Evolutionary conservation across 2,329 filamentous ascomycete species (phyloP).

Genomic region (Acephala macrosclerotiorum): DNA sequence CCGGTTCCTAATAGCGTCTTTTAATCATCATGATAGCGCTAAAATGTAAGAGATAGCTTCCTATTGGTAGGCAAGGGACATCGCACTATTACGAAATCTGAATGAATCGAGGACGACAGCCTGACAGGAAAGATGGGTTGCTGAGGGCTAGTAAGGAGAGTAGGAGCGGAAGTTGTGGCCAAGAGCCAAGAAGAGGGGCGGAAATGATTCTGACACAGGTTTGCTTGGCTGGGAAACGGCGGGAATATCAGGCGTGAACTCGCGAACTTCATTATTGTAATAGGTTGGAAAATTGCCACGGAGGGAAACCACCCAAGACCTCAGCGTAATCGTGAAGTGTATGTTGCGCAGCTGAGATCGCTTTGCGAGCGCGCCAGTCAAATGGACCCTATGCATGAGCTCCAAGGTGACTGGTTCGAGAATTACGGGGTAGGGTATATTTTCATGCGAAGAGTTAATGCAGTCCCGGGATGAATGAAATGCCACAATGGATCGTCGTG

Average conservation of each 20-base stretch:
- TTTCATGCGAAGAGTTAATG: background rate
- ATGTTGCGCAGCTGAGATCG: background rate
- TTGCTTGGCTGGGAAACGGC: conserved; percentile 6
- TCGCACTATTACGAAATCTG: background rate
- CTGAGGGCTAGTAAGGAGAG: background rate
- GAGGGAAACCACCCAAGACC: background rate
- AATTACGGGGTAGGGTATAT: background rate
- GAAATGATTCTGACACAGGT: conserved; percentile 1
- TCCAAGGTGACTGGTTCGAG: background rate
- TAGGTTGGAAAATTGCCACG: background rate
- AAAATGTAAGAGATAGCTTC: background rate
- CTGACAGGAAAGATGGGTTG: background rate
- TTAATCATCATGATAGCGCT: background rate
- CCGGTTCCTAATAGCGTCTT: background rate
- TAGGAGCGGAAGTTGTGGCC: conserved; percentile 11
- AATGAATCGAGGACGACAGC: background rate
- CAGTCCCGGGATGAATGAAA: no score
- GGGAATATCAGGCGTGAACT: background rate
- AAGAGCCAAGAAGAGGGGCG: conserved; percentile 16
- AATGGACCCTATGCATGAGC: background rate
- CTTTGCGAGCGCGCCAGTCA: background rate
- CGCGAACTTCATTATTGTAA: background rate
- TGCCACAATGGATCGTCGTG: no score
- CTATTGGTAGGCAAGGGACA: background rate
- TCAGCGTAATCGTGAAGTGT: background rate